Evolutionary conservation across 1,139 yeast species (phyloP).

Genomic region (Taphrina deformans): DNA sequence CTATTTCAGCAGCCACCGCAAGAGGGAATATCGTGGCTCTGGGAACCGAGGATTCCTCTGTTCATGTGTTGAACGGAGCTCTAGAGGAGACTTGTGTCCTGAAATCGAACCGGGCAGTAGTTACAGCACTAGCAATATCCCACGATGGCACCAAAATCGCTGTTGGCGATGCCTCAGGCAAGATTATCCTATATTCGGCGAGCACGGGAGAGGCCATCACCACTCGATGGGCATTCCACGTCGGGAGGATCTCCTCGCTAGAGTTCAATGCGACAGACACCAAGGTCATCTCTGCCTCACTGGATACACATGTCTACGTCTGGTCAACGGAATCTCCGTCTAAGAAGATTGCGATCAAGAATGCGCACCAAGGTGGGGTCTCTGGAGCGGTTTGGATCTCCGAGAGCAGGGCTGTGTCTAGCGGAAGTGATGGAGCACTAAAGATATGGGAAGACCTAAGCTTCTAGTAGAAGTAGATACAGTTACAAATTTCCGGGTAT

Average conservation of each 20-base stretch:
- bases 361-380: slow-evolving; percentile 89
- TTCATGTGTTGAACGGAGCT: slow-evolving; percentile 27
- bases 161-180: slow-evolving; percentile 84
- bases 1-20: slow-evolving; percentile 46
- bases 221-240: slow-evolving; percentile 94
- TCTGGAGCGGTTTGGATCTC: slow-evolving; percentile 68
- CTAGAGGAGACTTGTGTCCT: slow-evolving; percentile 11
- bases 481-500: not conserved
- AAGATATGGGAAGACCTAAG: slow-evolving; percentile 62
- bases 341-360: slow-evolving; percentile 67
- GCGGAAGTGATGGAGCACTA: slow-evolving; percentile 80
- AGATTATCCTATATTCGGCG: slow-evolving; percentile 63
- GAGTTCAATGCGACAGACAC: slow-evolving; percentile 76
- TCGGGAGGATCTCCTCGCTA: slow-evolving; percentile 73
- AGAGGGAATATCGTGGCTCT: slow-evolving; percentile 40
- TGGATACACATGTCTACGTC: slow-evolving; percentile 76
- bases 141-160: slow-evolving; percentile 71
- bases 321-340: slow-evolving; percentile 79
- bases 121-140: slow-evolving; percentile 65
- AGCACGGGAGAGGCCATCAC: slow-evolving; percentile 63
- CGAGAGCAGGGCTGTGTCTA: slow-evolving; percentile 56
- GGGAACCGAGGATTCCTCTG: slow-evolving; percentile 31
- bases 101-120: slow-evolving; percentile 49
- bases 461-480: not conserved
- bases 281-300: slow-evolving; percentile 71